phyloP scores from a whole-genome alignment of 768 basidiomycete species.

The Exidia glandulosa region DNA sequence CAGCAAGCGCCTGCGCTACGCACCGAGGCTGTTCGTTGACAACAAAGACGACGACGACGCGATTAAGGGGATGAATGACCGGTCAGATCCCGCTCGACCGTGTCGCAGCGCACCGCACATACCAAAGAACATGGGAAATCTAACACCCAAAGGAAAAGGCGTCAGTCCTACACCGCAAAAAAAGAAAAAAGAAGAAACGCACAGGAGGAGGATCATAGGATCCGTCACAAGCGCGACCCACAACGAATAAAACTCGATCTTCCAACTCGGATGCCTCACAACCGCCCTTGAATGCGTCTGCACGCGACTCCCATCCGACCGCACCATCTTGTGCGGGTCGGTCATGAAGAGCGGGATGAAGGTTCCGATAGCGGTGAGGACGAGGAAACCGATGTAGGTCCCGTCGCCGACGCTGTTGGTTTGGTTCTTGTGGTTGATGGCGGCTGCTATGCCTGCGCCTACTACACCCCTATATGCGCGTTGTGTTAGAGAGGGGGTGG shows the following conservation, averaged over 20 bases:
- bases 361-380: slow-evolving; percentile 61
- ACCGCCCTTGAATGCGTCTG: too few relatives aligned
- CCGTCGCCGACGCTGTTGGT: slow-evolving; percentile 9
- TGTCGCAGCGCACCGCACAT: not conserved
- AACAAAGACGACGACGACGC: not conserved
- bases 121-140: slow-evolving; percentile 78
- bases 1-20: slow-evolving; percentile 13
- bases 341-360: slow-evolving; percentile 59
- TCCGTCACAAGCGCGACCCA: slow-evolving; percentile 59
- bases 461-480: slow-evolving; percentile 8
- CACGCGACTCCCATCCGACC: slow-evolving; percentile 65
- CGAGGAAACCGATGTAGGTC: slow-evolving; percentile 59
- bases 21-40: slow-evolving; percentile 36
- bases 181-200: not conserved
- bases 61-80: not conserved
- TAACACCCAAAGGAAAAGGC: not conserved
- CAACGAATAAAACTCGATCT: slow-evolving; percentile 57
- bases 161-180: not conserved
- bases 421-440: slow-evolving; percentile 7
- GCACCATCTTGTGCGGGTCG: slow-evolving; percentile 58
- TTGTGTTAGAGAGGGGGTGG: slow-evolving; percentile 25
- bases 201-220: slow-evolving; percentile 54
- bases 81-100: not conserved
- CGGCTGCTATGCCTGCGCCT: slow-evolving; percentile 11
- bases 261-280: slow-evolving; percentile 66